A percentile compares a stretch with the other conserved stretches of the same genome.
These are phyloP conservation scores for Houttuynia cordata DNA, from an alignment of 164 flowering plant species.

Conservation along the genomic window DNA sequence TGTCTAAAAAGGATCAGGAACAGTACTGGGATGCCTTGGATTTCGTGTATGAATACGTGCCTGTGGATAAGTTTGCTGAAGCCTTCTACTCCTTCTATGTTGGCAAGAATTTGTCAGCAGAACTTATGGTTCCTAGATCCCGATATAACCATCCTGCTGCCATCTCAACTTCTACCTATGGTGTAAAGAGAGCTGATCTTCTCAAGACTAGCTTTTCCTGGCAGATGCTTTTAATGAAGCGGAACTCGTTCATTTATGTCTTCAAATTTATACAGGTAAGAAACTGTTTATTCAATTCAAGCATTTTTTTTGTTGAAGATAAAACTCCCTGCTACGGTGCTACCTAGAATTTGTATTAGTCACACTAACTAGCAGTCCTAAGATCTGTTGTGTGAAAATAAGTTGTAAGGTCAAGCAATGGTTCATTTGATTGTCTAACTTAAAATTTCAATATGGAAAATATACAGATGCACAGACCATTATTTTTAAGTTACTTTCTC, in stretches of 20 bases:
- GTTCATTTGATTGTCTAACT: too few relatives aligned
- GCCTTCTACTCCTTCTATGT: conserved; percentile 52
- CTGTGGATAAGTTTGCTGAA: conserved; percentile 73
- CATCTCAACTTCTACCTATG: conserved; percentile 61
- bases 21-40: conserved; percentile 75
- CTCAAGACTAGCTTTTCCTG: conserved; percentile 65
- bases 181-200: conserved; percentile 57
- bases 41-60: conserved; percentile 52
- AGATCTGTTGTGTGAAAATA: too few relatives aligned
- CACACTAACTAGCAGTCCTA: too few relatives aligned
- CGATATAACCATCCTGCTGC: conserved; percentile 84
- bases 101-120: conserved; percentile 50
- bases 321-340: too few relatives aligned
- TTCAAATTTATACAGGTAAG: conserved; percentile 88
- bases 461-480: too few relatives aligned
- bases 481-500: too few relatives aligned
- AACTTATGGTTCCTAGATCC: conserved; percentile 21
- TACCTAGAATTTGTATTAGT: too few relatives aligned
- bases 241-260: conserved; percentile 81
- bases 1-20: conserved; percentile 87
- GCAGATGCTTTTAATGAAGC: conserved; percentile 83
- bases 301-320: too few relatives aligned
- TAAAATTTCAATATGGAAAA: too few relatives aligned
- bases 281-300: too few relatives aligned
- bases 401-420: too few relatives aligned